Evolutionary conservation across 371 early-diverging fungal genomes (phyloP).

Genomic region (Apophysomyces elegans): DNA sequence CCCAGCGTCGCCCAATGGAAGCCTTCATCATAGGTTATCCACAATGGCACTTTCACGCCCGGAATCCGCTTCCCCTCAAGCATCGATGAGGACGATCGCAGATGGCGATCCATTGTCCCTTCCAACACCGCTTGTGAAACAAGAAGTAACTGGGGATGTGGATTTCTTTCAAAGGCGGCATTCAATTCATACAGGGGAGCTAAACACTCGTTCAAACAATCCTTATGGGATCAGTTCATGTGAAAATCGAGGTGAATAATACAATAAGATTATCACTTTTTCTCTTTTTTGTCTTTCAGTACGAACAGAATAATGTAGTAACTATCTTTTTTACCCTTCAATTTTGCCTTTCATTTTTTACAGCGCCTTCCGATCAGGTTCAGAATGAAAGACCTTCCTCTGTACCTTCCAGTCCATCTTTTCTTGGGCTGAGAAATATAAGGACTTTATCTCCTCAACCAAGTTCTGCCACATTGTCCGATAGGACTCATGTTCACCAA

Average conservation of each 20-base stretch:
- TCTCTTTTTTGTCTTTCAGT: slow-evolving; percentile 10
- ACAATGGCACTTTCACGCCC: slow-evolving; percentile 14
- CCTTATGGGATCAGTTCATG: slow-evolving; percentile 11
- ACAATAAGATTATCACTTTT: slow-evolving; percentile 25
- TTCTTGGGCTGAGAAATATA: background rate
- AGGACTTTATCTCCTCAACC: slow-evolving; percentile 20
- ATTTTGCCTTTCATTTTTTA: slow-evolving; percentile 42
- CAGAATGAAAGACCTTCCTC: slow-evolving; percentile 52
- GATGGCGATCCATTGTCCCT: slow-evolving; percentile 52
- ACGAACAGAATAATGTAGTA: slow-evolving; percentile 3
- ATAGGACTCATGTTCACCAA: background rate
- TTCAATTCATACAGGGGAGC: slow-evolving; percentile 58
- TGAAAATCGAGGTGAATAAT: slow-evolving; percentile 6
- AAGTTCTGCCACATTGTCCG: background rate
- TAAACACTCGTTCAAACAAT: slow-evolving; percentile 16
- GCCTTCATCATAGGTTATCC: slow-evolving; percentile 6
- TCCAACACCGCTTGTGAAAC: slow-evolving; percentile 24
- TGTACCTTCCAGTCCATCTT: slow-evolving; percentile 65
- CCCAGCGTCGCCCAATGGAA: background rate
- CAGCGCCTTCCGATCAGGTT: slow-evolving; percentile 40
- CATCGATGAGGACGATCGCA: slow-evolving; percentile 14
- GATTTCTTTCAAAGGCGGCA: slow-evolving; percentile 58
- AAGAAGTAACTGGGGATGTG: slow-evolving; percentile 24
- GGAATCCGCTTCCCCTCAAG: slow-evolving; percentile 9
- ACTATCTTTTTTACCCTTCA: slow-evolving; percentile 36